These are phyloP conservation scores for Domatiomyces globalis DNA, from an alignment of 2,329 filamentous ascomycete species.

Conservation along the genomic window DNA sequence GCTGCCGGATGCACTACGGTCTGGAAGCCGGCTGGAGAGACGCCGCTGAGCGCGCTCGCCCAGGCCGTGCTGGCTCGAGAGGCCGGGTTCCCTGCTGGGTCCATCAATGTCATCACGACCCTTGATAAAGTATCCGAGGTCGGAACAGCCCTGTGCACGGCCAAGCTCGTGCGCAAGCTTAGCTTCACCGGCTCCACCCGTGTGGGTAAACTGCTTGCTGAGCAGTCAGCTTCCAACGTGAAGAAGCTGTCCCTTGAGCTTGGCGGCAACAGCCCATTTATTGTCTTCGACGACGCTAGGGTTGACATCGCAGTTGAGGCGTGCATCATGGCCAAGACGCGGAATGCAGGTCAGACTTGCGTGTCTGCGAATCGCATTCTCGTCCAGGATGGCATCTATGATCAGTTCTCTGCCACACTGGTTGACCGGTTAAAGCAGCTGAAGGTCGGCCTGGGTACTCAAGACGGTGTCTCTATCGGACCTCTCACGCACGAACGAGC, in stretches of 20 bases:
- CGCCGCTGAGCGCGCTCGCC: conserved; percentile 23
- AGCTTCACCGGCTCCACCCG: conserved; percentile 24
- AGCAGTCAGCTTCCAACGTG: conserved; percentile 23
- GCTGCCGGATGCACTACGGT: conserved; percentile 28
- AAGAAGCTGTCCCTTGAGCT: conserved; percentile 34
- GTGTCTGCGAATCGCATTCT: conserved; percentile 56
- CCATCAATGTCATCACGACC: conserved; percentile 23
- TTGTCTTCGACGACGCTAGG: conserved; percentile 31
- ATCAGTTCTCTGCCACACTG: conserved; percentile 55
- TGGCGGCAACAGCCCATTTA: conserved; percentile 30
- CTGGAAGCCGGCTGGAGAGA: conserved; percentile 25
- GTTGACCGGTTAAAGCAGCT: conserved; percentile 59
- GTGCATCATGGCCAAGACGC: conserved; percentile 15
- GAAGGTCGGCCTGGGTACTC: conserved; percentile 62
- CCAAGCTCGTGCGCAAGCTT: conserved; percentile 20
- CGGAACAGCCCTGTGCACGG: conserved; percentile 34
- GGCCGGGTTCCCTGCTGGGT: conserved; percentile 24
- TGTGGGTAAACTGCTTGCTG: conserved; percentile 23
- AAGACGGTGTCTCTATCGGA: conserved; percentile 57
- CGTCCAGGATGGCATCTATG: conserved; percentile 64
- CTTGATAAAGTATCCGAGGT: conserved; percentile 65
- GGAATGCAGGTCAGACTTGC: conserved; percentile 19
- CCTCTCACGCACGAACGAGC: conserved; percentile 39
- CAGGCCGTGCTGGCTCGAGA: conserved; percentile 22
- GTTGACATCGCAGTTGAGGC: conserved; percentile 22